phyloP scores from a whole-genome alignment of 2,329 filamentous ascomycete species.

The Beauveria rudraprayagi region DNA sequence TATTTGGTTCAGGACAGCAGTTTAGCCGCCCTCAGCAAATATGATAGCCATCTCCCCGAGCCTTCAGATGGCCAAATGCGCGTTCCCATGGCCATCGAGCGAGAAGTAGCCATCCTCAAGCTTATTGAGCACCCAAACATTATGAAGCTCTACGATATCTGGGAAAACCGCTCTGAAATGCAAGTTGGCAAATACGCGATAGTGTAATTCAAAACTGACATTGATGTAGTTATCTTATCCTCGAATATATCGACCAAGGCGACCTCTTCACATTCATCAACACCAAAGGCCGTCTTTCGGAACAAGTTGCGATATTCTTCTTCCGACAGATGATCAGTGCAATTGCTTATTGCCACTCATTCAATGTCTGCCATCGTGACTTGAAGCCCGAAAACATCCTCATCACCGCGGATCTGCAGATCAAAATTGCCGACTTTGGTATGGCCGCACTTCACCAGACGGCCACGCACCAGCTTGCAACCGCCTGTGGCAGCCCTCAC shows the following conservation, averaged over 20 bases:
- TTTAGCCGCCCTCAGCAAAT: constrained; percentile 71
- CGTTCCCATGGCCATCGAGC: constrained; percentile 83
- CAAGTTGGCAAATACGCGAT: constrained; percentile 37
- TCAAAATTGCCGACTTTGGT: constrained; percentile 96
- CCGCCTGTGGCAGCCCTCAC: constrained; percentile 91
- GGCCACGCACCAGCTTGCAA: constrained; percentile 67
- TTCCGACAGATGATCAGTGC: constrained; percentile 93
- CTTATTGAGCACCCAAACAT: constrained; percentile 92
- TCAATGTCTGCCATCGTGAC: constrained; percentile 93
- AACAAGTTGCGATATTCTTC: constrained; percentile 73
- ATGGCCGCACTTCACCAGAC: constrained; percentile 91
- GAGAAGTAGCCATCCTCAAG: constrained; percentile 96
- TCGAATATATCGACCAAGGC: constrained; percentile 75
- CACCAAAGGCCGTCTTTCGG: constrained; percentile 60
- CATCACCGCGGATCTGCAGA: constrained; percentile 62
- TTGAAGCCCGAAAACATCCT: constrained; percentile 97
- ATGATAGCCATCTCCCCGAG: constrained; percentile 50
- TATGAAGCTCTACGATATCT: constrained; percentile 90
- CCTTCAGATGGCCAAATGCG: constrained; percentile 53
- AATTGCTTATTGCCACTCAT: constrained; percentile 84
- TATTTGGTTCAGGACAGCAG: constrained; percentile 79
- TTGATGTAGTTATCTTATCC: constrained; percentile 71
- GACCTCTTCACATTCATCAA: constrained; percentile 87
- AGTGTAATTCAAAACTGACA: constrained; percentile 10
- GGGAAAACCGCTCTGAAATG: constrained; percentile 95